A percentile compares a stretch with the other conserved stretches of the same genome.
Conservation (phyloP, 805 yeast species). For the Metschnikowia kofuensis region DNA sequence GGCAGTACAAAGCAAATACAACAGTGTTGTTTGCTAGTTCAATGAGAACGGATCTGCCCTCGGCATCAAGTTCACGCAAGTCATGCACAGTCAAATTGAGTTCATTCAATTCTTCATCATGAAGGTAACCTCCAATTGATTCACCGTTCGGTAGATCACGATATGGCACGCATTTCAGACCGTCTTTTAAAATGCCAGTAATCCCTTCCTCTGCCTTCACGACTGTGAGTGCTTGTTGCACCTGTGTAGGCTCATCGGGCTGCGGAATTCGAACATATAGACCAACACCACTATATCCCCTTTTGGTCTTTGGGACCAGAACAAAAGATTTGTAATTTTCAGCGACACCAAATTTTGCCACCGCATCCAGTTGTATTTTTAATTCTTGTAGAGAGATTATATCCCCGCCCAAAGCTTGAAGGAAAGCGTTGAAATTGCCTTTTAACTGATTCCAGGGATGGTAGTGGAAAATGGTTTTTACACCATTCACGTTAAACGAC, state of each 20-base stretch:
- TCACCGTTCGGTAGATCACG: slow-evolving; percentile 9
- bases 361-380: slow-evolving; percentile 44
- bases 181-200: slow-evolving; percentile 54
- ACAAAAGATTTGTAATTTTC: slow-evolving; percentile 63
- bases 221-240: slow-evolving; percentile 46
- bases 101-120: slow-evolving; percentile 30
- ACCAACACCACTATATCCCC: slow-evolving; percentile 93
- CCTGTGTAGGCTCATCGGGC: slow-evolving; percentile 37
- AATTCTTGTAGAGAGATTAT: slow-evolving; percentile 85
- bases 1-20: slow-evolving; percentile 74
- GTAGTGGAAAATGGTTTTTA: slow-evolving; percentile 74
- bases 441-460: slow-evolving; percentile 71
- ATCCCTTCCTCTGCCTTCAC: slow-evolving; percentile 86
- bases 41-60: slow-evolving; percentile 77
- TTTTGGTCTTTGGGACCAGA: slow-evolving; percentile 61
- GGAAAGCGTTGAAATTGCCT: slow-evolving; percentile 41
- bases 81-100: slow-evolving; percentile 19
- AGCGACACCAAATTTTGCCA: slow-evolving; percentile 44
- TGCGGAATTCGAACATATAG: slow-evolving; percentile 62
- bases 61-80: slow-evolving; percentile 53
- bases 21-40: slow-evolving; percentile 67
- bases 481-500: slow-evolving; percentile 83
- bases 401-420: slow-evolving; percentile 62
- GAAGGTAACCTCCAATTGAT: slow-evolving; percentile 73
- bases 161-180: slow-evolving; percentile 7